Evolutionary conservation across 2,329 filamentous ascomycete genomes (phyloP).

Genomic region (Botrytis medusae): DNA sequence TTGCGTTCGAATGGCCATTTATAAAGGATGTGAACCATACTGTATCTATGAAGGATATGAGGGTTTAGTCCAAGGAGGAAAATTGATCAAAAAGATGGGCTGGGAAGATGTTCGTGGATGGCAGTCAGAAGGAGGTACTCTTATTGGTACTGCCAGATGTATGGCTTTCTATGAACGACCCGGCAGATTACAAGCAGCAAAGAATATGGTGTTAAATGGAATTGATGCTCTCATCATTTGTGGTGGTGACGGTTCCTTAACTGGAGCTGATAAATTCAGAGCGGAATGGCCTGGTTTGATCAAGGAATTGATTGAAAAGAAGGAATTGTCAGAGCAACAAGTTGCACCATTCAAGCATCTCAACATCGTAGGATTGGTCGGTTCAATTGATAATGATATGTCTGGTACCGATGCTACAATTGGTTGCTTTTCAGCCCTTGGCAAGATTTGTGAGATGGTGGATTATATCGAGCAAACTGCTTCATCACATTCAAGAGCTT

Average conservation of each 20-base stretch:
- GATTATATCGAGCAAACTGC: slow-evolving; percentile 97
- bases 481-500: slow-evolving; percentile 89
- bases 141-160: slow-evolving; percentile 93
- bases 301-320: slow-evolving; percentile 75
- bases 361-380: slow-evolving; percentile 95
- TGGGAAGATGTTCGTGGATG: slow-evolving; percentile 96
- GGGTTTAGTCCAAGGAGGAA: slow-evolving; percentile 83
- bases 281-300: slow-evolving; percentile 88
- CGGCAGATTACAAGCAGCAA: slow-evolving; percentile 81
- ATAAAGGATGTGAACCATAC: slow-evolving; percentile 76
- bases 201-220: slow-evolving; percentile 89
- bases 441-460: slow-evolving; percentile 91
- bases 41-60: slow-evolving; percentile 94
- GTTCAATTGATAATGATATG: slow-evolving; percentile 98
- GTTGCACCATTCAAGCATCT: slow-evolving; percentile 76
- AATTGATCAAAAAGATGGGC: slow-evolving; percentile 81
- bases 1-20: slow-evolving; percentile 86
- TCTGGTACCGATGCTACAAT: slow-evolving; percentile 97
- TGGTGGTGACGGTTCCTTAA: slow-evolving; percentile 93
- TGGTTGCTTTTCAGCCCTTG: slow-evolving; percentile 90
- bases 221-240: slow-evolving; percentile 97
- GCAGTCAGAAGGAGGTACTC: slow-evolving; percentile 88
- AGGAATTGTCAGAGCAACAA: slow-evolving; percentile 69
- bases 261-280: slow-evolving; percentile 91
- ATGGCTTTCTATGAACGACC: slow-evolving; percentile 87